Evolutionary conservation across 371 early-diverging fungal genomes (phyloP), one percentile per base, ranked within the genome.

Genomic region (Apophysomyces variabilis): DNA sequence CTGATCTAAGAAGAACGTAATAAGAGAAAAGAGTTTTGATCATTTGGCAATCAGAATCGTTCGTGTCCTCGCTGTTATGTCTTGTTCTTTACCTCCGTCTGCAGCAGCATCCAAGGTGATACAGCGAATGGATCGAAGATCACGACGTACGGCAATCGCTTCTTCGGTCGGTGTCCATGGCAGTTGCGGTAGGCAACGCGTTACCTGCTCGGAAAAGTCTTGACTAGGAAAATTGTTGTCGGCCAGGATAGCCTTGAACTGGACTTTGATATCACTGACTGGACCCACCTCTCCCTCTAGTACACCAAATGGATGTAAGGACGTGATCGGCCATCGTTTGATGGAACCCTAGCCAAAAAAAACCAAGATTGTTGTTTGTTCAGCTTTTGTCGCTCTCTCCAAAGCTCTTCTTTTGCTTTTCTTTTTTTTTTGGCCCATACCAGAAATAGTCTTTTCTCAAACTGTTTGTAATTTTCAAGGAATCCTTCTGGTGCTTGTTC

Each of bases 31-130:
- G 11, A 26, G 32, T 26, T 26, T 26, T 26, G 1, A 13, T 5
- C 41, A 41, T 8, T 41, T 8, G 41, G 41, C 41, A 26, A 26
- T 26, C 32, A 26, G 41, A 11, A 8, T 41, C 26, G 54, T 46
- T 3, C 7, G 35, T 13, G n/a, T 21, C 0, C 7, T 9, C 8
- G 46, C 13, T 18, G 50, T 38, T 46, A 2, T 59, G 32, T n/a
- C 21, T 37, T 5, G 9, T 32, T 11, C n/a, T 37, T 63, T 57
- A 80, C 98, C 97, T 66, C 91, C 90, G 44, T 96, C 94, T 0
- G 92, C 91, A 7, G 84, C 70, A 21, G 96, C 95, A 73, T 97
- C 96, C 57, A 99, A 90, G 11, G 93, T 91, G 68, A 94, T 93
- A 39, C 95, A 86, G 44, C 91, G 83, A 61, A 71, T 67, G 7